Evolutionary conservation across 2,329 filamentous ascomycete genomes (phyloP), one percentile per base, ranked within the genome.

Genomic region (Cladobotryum protrusum): DNA sequence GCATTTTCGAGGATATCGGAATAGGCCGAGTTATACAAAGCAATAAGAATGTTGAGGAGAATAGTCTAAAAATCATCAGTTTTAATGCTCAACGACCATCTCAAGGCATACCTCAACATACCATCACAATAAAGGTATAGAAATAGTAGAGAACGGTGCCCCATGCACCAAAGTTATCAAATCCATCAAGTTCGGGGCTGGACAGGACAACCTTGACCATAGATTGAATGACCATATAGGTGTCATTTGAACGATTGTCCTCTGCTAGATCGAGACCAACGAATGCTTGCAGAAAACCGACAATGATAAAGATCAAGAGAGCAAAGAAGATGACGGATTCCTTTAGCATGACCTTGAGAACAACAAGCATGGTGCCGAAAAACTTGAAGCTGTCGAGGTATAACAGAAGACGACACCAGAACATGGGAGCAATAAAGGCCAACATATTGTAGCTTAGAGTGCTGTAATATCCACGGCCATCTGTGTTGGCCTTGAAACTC

Each of bases 81-180:
- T 39, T 39, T 2, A 18, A 9, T 8, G 9, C n/a, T 7, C 9
- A 39, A 15, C 7, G 36, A n/a, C 36, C 6, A 18, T 18, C 13
- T 4, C 3, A 18, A 29, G 29, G 11, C 11, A 2, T 6, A 17
- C n/a, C 34, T 2, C 4, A 15, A 63, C 73, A 58, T 59, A 93
- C 91, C 86, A 96, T 96, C 61, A 99, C 87, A 36, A 97, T 85
- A 63, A 99, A 99, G 15, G 92, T 95, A 68, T 96, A 99, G 64
- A 95, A 81, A 72, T 99, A 99, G 73, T 99, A 99, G 9, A 99
- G 83, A 32, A 96, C 87, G 45, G 96, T 80, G 8, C 93, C 93
- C 66, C 96, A 99, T 12, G 87, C 90, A 18, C 87, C 88, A 64
- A 97, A 99, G 19, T 85, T 79, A 57, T 96, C 90, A 62, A 97